Conservation (phyloP, 345 rosid species). For the Microcos paniculata region DNA sequence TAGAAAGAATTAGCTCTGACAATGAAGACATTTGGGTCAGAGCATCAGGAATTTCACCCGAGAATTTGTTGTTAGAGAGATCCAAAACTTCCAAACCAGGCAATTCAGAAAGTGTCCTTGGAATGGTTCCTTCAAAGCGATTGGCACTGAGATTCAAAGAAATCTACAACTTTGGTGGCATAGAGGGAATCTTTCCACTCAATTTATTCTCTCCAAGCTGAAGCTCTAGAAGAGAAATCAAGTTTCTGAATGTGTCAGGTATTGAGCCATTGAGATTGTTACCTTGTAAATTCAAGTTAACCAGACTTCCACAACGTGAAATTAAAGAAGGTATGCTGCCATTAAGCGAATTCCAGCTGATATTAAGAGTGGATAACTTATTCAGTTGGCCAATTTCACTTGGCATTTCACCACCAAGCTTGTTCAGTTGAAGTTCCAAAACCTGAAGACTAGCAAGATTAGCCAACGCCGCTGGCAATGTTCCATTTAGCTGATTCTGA, state of each 20-base stretch:
- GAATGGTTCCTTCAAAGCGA: slow-evolving; percentile 53
- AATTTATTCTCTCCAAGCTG: slow-evolving; percentile 69
- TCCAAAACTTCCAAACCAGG: slow-evolving; percentile 63
- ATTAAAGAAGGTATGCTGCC: slow-evolving; percentile 64
- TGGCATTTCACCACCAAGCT: slow-evolving; percentile 56
- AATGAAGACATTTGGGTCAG: slow-evolving; percentile 32
- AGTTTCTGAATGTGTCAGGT: slow-evolving; percentile 36
- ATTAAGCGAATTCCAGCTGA: slow-evolving; percentile 53
- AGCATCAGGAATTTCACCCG: slow-evolving; percentile 45
- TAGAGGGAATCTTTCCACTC: slow-evolving; percentile 47
- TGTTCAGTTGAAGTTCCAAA: slow-evolving; percentile 53
- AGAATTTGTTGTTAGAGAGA: slow-evolving; percentile 60
- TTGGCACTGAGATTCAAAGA: slow-evolving; percentile 75
- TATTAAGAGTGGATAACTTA: slow-evolving; percentile 37
- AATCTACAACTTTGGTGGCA: slow-evolving; percentile 67
- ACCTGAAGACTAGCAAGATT: slow-evolving; percentile 50
- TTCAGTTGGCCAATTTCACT: slow-evolving; percentile 24
- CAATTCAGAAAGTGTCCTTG: slow-evolving; percentile 31
- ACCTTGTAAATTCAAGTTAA: slow-evolving; percentile 47
- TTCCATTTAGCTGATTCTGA: slow-evolving; percentile 45
- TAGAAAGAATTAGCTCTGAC: slow-evolving; percentile 49
- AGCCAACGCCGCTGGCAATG: slow-evolving; percentile 41
- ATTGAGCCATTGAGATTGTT: slow-evolving; percentile 58
- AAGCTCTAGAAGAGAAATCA: slow-evolving; percentile 55
- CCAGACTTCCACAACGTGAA: slow-evolving; percentile 38